These are phyloP conservation scores for Candida awuae DNA, from an alignment of 805 yeast species.

Conservation along the genomic window DNA sequence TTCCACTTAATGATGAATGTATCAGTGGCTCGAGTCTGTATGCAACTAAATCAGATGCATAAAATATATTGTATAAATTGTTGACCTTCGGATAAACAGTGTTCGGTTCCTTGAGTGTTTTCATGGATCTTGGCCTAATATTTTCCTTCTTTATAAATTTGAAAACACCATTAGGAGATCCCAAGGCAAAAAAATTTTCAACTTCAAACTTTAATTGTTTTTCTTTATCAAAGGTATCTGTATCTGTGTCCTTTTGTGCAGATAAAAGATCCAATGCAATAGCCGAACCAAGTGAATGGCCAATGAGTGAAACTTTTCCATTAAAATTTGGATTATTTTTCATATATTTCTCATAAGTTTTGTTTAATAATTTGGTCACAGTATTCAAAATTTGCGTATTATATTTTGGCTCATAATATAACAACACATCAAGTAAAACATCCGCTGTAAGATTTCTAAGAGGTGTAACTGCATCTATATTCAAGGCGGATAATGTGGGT, in stretches of 20 bases:
- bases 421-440: conserved; percentile 73
- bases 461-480: conserved; percentile 69
- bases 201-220: conserved; percentile 58
- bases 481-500: conserved; percentile 64
- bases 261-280: conserved; percentile 70
- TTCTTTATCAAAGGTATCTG: conserved; percentile 24
- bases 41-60: conserved; percentile 87
- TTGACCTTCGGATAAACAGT: conserved; percentile 46
- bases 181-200: conserved; percentile 69
- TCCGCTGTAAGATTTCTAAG: conserved; percentile 77
- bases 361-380: conserved; percentile 58
- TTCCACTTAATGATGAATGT: conserved; percentile 35
- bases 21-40: conserved; percentile 85
- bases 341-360: conserved; percentile 48
- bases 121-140: conserved; percentile 34
- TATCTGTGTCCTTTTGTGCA: conserved; percentile 32
- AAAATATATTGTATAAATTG: conserved; percentile 75
- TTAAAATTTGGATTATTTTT: conserved; percentile 61
- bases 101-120: conserved; percentile 10
- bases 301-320: conserved; percentile 78
- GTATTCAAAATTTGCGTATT: conserved; percentile 51
- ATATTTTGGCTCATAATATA: conserved; percentile 69
- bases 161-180: conserved; percentile 87
- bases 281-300: conserved; percentile 90
- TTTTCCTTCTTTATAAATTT: conserved; percentile 60